phyloP scores from a whole-genome alignment of 805 yeast genomes.

The Zygotorulaspora florentina region DNA sequence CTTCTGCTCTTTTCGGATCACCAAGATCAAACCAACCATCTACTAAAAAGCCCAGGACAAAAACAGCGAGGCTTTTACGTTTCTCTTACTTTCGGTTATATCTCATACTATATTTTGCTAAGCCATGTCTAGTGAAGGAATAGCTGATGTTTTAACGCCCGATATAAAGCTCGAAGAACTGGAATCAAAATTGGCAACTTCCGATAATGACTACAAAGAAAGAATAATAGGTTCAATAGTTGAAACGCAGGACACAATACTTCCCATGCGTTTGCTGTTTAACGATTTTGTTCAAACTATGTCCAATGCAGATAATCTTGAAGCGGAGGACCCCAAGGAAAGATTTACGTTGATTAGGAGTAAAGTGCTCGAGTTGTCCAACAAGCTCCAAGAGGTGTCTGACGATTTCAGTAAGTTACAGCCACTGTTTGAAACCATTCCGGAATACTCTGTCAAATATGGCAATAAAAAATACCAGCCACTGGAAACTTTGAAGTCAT shows the following conservation, averaged over 20 bases:
- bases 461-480: constrained; percentile 23
- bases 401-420: constrained; percentile 20
- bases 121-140: constrained; percentile 7
- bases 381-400: constrained; percentile 25
- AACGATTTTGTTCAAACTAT: constrained; percentile 27
- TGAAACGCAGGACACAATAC: constrained; percentile 15
- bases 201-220: constrained; percentile 11
- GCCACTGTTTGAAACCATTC: constrained; percentile 26
- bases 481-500: constrained; percentile 20
- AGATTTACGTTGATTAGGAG: constrained; percentile 19
- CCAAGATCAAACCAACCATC: not conserved
- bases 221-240: constrained; percentile 8
- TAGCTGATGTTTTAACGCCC: constrained; percentile 10
- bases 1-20: too few species aligned
- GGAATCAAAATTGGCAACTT: constrained; percentile 15
- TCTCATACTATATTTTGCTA: not conserved
- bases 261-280: constrained; percentile 24
- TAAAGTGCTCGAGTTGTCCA: constrained; percentile 21
- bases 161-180: constrained; percentile 19
- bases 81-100: not conserved
- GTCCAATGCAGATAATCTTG: constrained; percentile 19
- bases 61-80: constrained; percentile 1
- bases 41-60: not conserved
- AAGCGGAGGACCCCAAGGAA: constrained; percentile 17
- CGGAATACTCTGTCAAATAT: constrained; percentile 21